Percentiles rank a stretch among this genome's conserved stretches.
These are phyloP conservation scores for Forsythia suspensa DNA, from an alignment of 257 asterid genomes.

Conservation along the genomic window DNA sequence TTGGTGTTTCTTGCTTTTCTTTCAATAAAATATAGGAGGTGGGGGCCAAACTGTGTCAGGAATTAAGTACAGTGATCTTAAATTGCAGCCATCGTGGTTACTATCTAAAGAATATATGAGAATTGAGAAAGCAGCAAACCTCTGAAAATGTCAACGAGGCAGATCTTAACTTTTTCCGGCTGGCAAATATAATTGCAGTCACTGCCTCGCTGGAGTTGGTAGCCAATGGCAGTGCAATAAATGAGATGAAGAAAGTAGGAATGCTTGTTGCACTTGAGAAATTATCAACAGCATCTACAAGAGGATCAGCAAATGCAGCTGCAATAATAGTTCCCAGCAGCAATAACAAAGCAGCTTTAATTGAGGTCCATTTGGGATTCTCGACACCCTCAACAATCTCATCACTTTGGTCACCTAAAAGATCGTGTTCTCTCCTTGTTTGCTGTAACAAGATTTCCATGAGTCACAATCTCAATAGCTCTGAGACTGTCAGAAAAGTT, in stretches of 20 bases:
- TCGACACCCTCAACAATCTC: constrained; percentile 63
- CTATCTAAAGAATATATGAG: neutral
- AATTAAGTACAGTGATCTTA: neutral
- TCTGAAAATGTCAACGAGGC: constrained; percentile 92
- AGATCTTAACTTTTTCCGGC: constrained; percentile 72
- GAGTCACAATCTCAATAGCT: constrained; percentile 1
- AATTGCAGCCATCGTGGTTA: neutral
- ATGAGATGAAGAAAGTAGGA: constrained; percentile 89
- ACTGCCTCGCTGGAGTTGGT: constrained; percentile 98
- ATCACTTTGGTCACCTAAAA: constrained; percentile 61
- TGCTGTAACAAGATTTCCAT: constrained; percentile 43
- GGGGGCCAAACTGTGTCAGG: neutral
- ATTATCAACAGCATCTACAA: constrained; percentile 82
- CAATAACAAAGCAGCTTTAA: constrained; percentile 69
- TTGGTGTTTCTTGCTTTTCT: neutral
- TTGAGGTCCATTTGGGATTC: constrained; percentile 41
- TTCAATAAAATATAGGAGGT: neutral
- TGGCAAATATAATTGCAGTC: constrained; percentile 83
- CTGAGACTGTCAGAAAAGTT: neutral
- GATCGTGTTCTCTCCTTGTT: constrained; percentile 72
- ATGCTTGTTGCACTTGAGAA: constrained; percentile 82
- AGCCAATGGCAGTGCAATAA: constrained; percentile 84
- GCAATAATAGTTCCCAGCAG: constrained; percentile 79
- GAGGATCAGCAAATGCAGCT: constrained; percentile 93
- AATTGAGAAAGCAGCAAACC: constrained; percentile 41